Percentiles rank a stretch among this genome's conserved stretches.
These are phyloP conservation scores for Rhizopus microsporus DNA, from an alignment of 371 early-diverging fungal species.

Conservation along the genomic window DNA sequence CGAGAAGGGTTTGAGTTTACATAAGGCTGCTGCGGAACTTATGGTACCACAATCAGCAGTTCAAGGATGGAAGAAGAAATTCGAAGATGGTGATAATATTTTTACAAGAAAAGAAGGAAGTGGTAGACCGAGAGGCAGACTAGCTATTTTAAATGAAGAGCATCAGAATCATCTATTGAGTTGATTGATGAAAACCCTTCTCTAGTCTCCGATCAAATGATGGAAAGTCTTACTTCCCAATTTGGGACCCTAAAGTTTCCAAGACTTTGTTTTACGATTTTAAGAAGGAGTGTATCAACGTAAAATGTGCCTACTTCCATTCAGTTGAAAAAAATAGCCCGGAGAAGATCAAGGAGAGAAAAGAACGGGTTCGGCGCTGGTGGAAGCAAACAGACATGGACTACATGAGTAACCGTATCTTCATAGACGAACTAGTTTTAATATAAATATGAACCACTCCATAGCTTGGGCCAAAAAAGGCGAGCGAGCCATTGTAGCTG, in stretches of 20 bases:
- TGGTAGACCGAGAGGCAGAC: neutral
- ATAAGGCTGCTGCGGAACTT: too few relatives aligned
- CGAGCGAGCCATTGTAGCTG: constrained; percentile 10
- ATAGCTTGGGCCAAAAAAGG: too few relatives aligned
- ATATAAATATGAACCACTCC: too few relatives aligned
- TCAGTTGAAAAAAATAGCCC: constrained; percentile 25
- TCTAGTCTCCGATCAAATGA: constrained; percentile 24
- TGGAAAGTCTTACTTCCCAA: constrained; percentile 19
- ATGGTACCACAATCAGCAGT: too few relatives aligned
- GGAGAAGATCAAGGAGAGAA: constrained; percentile 24
- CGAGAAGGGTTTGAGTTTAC: too few relatives aligned
- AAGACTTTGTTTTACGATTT: constrained; percentile 22
- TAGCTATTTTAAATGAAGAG: constrained; percentile 11
- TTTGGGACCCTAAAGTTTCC: constrained; percentile 25
- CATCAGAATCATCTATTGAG: constrained; percentile 13
- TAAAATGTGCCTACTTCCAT: constrained; percentile 29
- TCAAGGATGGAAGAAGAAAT: too few relatives aligned
- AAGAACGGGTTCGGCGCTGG: constrained; percentile 20
- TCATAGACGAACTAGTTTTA: too few relatives aligned
- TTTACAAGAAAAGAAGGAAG: too few relatives aligned
- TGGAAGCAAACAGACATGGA: constrained; percentile 23
- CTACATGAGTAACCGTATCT: too few relatives aligned
- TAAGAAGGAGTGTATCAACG: constrained; percentile 25
- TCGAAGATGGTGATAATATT: too few relatives aligned
- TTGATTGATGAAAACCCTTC: constrained; percentile 23